Percentiles rank a stretch among this genome's conserved stretches.
These are phyloP conservation scores for Xylariaceae sp. DNA, from an alignment of 2,329 filamentous ascomycete genomes.

Conservation along the genomic window DNA sequence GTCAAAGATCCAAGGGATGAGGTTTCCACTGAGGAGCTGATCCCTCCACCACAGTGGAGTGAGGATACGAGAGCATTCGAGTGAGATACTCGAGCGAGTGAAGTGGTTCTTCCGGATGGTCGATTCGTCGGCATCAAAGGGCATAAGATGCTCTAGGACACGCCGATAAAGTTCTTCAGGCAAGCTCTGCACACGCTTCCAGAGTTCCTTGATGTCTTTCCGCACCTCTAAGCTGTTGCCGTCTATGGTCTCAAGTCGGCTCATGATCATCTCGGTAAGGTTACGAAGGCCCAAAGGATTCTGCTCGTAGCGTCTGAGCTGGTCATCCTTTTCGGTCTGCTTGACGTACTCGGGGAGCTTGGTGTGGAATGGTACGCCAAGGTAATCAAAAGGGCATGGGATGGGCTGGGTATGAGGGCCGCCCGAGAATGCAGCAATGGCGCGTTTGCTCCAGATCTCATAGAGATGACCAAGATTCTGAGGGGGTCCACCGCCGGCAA, in stretches of 20 bases:
- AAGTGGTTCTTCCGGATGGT: too few species aligned
- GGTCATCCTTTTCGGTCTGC: background rate
- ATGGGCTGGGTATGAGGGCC: background rate
- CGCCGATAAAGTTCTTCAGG: constrained; percentile 12
- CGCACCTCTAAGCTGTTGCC: background rate
- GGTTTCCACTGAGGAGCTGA: constrained; percentile 10
- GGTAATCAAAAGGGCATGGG: constrained; percentile 5
- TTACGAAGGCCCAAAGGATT: background rate
- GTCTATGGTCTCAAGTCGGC: constrained; percentile 7
- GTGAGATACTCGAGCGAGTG: background rate
- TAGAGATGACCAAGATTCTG: constrained; percentile 21
- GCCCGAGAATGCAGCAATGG: constrained; percentile 4
- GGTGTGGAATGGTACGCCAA: background rate
- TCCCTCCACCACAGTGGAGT: constrained; percentile 16
- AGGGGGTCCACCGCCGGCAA: constrained; percentile 8
- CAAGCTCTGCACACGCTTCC: background rate
- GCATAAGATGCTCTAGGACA: constrained; percentile 10
- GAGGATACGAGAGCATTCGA: constrained; percentile 15
- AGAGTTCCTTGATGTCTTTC: background rate
- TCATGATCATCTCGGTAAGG: constrained; percentile 6
- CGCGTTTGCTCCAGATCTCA: constrained; percentile 24
- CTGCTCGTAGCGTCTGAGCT: constrained; percentile 2
- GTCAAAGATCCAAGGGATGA: constrained; percentile 24
- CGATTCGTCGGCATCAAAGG: constrained; percentile 6
- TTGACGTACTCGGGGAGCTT: constrained; percentile 1